Conservation (phyloP, 2,329 filamentous ascomycete species). For the Thelonectria discophora region DNA sequence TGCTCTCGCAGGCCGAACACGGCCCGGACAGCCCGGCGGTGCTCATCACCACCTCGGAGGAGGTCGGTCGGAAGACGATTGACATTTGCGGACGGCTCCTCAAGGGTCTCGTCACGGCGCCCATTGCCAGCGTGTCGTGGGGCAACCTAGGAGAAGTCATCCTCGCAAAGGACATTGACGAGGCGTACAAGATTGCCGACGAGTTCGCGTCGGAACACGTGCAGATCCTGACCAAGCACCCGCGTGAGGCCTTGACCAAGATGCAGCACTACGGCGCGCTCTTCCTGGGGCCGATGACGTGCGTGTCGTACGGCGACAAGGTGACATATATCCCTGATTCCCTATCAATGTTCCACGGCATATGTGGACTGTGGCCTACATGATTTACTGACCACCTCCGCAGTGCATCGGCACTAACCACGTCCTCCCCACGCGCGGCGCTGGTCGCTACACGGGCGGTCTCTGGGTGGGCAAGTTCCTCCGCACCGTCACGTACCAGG, state of each 20-base stretch:
- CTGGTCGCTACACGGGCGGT: conserved; percentile 19
- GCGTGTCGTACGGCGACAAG: conserved; percentile 30
- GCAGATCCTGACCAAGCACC: conserved; percentile 24
- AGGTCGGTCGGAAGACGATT: conserved; percentile 15
- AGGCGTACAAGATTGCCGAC: conserved; percentile 26
- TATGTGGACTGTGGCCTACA: not conserved
- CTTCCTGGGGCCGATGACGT: conserved; percentile 23
- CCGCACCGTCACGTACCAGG: conserved; percentile 28
- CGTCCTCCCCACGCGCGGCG: conserved; percentile 18
- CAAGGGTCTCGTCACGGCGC: conserved; percentile 16
- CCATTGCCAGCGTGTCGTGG: conserved; percentile 23
- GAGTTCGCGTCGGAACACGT: conserved; percentile 25
- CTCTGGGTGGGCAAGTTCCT: conserved; percentile 28
- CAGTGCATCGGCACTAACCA: conserved; percentile 31
- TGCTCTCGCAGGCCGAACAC: conserved; percentile 20
- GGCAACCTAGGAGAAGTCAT: conserved; percentile 23
- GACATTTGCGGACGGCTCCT: conserved; percentile 21
- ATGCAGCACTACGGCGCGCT: conserved; percentile 29
- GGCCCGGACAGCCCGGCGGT: conserved; percentile 14
- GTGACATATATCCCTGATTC: not conserved
- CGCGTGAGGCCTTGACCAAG: conserved; percentile 21
- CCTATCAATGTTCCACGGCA: not conserved
- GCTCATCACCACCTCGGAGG: conserved; percentile 17
- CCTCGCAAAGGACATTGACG: conserved; percentile 18
- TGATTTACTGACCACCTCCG: too few species aligned